Conservation (phyloP, 2,329 filamentous ascomycete species). For the Periconia sp. region DNA sequence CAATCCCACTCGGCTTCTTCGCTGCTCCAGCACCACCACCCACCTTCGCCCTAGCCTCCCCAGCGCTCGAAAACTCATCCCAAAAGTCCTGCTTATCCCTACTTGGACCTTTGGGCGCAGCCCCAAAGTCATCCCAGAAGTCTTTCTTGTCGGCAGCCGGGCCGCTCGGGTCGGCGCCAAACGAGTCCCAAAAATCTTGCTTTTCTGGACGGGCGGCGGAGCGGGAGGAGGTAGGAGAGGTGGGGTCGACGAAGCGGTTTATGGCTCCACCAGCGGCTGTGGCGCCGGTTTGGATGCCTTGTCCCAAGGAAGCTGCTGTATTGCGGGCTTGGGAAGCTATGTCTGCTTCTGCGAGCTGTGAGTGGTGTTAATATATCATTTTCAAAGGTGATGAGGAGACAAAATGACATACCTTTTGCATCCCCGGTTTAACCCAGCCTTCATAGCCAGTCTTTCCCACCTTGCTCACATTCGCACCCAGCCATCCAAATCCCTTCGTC, state of each 20-base stretch:
- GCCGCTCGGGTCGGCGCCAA: conserved; percentile 67
- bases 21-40: conserved; percentile 39
- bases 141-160: conserved; percentile 57
- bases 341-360: conserved; percentile 73
- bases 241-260: conserved; percentile 84
- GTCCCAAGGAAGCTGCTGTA: conserved; percentile 61
- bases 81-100: conserved; percentile 61
- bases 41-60: conserved; percentile 32
- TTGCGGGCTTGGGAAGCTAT: conserved; percentile 65
- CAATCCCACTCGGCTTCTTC: conserved; percentile 59
- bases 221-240: conserved; percentile 12
- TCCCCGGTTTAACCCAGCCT: conserved; percentile 89
- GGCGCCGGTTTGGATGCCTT: conserved; percentile 69
- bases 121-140: conserved; percentile 70
- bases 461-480: conserved; percentile 84
- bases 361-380: conserved; percentile 24
- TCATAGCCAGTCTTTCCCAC: conserved; percentile 91
- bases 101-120: conserved; percentile 59
- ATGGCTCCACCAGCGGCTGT: conserved; percentile 79
- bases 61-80: conserved; percentile 53
- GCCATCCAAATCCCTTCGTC: conserved; percentile 94
- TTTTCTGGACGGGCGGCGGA: conserved; percentile 59
- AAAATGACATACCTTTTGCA: conserved; percentile 71
- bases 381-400: neutral
- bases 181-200: conserved; percentile 91